These are phyloP conservation scores for Boletus subcaerulescens DNA, from an alignment of 768 basidiomycete species.

Conservation along the genomic window DNA sequence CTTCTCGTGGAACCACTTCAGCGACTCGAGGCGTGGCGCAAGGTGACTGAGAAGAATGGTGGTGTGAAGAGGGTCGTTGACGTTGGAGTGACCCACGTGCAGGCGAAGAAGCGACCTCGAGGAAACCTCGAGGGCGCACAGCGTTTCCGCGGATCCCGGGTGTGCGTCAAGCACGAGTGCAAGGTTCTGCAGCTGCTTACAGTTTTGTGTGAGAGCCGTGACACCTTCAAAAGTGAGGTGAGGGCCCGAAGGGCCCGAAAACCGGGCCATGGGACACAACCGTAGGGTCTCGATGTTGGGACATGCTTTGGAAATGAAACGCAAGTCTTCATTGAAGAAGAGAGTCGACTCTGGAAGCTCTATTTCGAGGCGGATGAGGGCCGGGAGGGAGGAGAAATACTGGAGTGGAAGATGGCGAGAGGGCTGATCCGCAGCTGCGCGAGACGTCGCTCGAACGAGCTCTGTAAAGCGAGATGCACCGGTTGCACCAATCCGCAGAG, in stretches of 20 bases:
- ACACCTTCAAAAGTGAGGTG: conserved; percentile 66
- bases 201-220: conserved; percentile 53
- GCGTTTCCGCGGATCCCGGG: conserved; percentile 42
- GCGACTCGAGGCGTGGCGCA: conserved; percentile 62
- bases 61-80: conserved; percentile 63
- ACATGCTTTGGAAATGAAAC: conserved; percentile 54
- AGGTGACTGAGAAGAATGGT: conserved; percentile 76
- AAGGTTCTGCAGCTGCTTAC: conserved; percentile 62
- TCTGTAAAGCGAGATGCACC: conserved; percentile 78
- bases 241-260: conserved; percentile 49
- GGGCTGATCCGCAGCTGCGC: conserved; percentile 53
- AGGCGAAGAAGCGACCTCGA: conserved; percentile 68
- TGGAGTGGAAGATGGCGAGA: conserved; percentile 61
- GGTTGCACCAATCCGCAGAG: conserved; percentile 60
- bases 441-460: conserved; percentile 71
- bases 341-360: conserved; percentile 77
- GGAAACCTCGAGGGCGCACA: conserved; percentile 46
- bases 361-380: conserved; percentile 62
- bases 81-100: conserved; percentile 74
- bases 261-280: conserved; percentile 66
- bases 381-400: conserved; percentile 50
- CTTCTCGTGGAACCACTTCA: conserved; percentile 79
- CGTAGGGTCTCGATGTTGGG: conserved; percentile 68
- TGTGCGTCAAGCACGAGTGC: conserved; percentile 62
- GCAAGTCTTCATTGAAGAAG: conserved; percentile 60